Conservation (phyloP, 164 flowering plant genomes). For the Chimonanthus salicifolius region DNA sequence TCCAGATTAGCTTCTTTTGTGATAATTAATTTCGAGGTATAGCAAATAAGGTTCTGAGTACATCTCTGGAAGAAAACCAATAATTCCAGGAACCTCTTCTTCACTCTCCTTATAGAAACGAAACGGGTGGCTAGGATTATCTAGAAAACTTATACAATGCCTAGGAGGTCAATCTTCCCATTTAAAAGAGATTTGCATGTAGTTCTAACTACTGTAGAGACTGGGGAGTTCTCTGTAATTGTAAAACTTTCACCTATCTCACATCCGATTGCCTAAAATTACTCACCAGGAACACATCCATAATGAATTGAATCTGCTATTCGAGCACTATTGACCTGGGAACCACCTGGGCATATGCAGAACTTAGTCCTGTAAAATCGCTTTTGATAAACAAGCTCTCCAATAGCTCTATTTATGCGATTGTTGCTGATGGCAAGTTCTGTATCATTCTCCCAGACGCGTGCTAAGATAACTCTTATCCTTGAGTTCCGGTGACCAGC, state of each 20-base stretch:
- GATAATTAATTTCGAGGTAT: too few species aligned
- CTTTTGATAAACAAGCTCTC: slow-evolving; percentile 76
- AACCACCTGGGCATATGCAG: slow-evolving; percentile 98
- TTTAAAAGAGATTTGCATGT: background rate
- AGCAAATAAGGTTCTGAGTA: too few species aligned
- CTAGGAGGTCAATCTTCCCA: too few species aligned
- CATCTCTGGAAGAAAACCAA: too few species aligned
- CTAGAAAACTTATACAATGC: too few species aligned
- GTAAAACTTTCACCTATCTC: background rate
- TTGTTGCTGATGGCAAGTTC: slow-evolving; percentile 77
- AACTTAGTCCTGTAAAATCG: slow-evolving; percentile 73
- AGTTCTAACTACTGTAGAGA: background rate
- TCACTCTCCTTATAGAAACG: too few species aligned
- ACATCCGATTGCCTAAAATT: too few species aligned
- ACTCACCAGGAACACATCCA: slow-evolving; percentile 94
- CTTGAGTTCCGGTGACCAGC: slow-evolving; percentile 94
- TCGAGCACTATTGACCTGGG: slow-evolving; percentile 97
- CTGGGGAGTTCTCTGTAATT: background rate
- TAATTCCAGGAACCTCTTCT: too few species aligned
- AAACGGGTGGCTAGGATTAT: too few species aligned
- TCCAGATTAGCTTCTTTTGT: too few species aligned
- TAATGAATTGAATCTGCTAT: slow-evolving; percentile 91
- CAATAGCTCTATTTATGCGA: slow-evolving; percentile 84
- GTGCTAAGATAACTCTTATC: slow-evolving; percentile 88
- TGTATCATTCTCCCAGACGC: slow-evolving; percentile 93